Percentiles rank a stretch among this genome's conserved stretches.
Conservation (phyloP, 345 rosid genomes). For the Cardamine chenopodiifolia region DNA sequence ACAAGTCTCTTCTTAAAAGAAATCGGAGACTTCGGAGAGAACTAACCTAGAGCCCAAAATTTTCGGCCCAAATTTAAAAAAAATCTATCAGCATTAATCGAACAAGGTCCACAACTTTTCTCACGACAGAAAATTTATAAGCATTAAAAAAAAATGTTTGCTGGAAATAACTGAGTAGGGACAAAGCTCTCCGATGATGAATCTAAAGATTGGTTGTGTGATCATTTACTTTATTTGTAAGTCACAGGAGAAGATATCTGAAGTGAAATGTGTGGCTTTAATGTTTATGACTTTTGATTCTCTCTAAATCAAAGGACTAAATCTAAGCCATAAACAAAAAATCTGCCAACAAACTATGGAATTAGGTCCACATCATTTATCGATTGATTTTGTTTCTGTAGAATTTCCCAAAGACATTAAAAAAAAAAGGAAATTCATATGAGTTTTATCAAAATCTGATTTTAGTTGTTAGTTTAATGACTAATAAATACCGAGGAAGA, state of each 20-base stretch:
- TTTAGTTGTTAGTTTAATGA: background rate
- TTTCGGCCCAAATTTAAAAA: constrained; percentile 11
- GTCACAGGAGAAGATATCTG: constrained; percentile 29
- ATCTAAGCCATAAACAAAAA: background rate
- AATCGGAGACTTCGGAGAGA: background rate
- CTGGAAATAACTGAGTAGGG: constrained; percentile 7
- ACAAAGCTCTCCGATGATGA: background rate
- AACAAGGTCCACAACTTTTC: background rate
- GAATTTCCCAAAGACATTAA: background rate
- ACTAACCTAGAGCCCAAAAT: background rate
- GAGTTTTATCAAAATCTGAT: background rate
- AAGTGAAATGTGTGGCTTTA: constrained; percentile 33
- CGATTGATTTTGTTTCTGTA: background rate
- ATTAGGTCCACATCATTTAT: constrained; percentile 18
- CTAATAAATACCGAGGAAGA: constrained; percentile 1
- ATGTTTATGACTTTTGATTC: constrained; percentile 25
- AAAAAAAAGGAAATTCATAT: background rate
- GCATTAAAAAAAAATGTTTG: background rate
- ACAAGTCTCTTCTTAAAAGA: background rate
- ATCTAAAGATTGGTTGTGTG: constrained; percentile 7
- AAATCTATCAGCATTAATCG: background rate
- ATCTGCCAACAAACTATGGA: constrained; percentile 8
- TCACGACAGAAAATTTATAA: background rate
- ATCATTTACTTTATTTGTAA: constrained; percentile 33
- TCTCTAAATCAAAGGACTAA: constrained; percentile 17